Evolutionary conservation across 2,329 filamentous ascomycete species (phyloP).

Genomic region (Arachnomyces sp.): DNA sequence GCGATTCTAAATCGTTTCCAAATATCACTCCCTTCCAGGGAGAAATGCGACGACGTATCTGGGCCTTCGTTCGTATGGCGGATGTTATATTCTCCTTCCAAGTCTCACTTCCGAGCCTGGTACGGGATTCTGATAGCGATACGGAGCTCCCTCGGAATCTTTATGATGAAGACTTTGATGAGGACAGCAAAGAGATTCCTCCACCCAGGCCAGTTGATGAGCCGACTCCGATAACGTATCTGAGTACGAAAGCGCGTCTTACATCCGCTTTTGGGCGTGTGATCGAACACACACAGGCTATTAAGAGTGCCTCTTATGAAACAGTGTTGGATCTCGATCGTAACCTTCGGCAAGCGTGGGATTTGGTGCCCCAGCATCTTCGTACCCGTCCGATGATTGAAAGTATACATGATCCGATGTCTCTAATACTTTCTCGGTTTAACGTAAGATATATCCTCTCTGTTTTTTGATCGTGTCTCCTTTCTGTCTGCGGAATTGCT

Average conservation of each 20-base stretch:
- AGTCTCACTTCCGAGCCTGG: conserved; percentile 58
- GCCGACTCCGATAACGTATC: conserved; percentile 47
- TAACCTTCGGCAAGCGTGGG: conserved; percentile 47
- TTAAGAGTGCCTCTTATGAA: conserved; percentile 46
- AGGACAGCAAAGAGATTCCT: conserved; percentile 48
- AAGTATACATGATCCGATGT: conserved; percentile 59
- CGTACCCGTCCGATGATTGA: conserved; percentile 67
- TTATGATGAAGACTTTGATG: conserved; percentile 57
- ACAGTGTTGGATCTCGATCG: conserved; percentile 53
- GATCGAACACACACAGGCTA: conserved; percentile 34
- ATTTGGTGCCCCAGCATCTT: conserved; percentile 70
- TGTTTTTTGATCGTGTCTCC: not conserved
- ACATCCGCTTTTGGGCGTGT: conserved; percentile 37
- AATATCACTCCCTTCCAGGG: conserved; percentile 53
- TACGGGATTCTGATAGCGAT: conserved; percentile 56
- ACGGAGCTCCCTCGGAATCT: conserved; percentile 54
- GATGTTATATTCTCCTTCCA: conserved; percentile 60
- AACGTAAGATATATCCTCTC: conserved; percentile 36
- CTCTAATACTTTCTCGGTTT: conserved; percentile 69
- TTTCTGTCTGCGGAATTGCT: not conserved
- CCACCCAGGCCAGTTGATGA: conserved; percentile 49
- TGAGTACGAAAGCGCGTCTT: conserved; percentile 39
- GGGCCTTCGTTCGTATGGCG: conserved; percentile 47
- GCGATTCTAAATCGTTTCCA: conserved; percentile 52
- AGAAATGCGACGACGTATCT: conserved; percentile 47